Conservation (phyloP, 2,329 filamentous ascomycete genomes). For the Monosporascus sp. region DNA sequence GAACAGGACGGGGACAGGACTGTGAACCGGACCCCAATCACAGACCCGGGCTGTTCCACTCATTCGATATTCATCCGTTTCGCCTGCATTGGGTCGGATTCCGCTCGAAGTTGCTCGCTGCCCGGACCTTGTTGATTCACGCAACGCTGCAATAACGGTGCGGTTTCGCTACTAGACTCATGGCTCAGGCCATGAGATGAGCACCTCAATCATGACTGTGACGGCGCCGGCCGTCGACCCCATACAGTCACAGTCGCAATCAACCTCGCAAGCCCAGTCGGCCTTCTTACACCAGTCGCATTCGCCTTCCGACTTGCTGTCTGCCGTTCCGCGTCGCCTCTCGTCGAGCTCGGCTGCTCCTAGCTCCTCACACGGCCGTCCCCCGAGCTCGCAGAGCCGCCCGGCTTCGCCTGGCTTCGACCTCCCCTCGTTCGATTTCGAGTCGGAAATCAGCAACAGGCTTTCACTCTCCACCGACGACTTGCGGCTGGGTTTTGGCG, state of each 20-base stretch:
- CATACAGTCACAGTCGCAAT: constrained; percentile 17
- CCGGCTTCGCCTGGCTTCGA: constrained; percentile 41
- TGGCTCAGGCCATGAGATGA: constrained; percentile 36
- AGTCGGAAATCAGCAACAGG: constrained; percentile 42
- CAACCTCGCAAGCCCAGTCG: constrained; percentile 16
- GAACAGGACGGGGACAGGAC: neutral
- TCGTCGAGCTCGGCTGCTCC: neutral
- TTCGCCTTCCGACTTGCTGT: constrained; percentile 19
- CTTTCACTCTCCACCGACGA: constrained; percentile 33
- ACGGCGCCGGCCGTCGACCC: constrained; percentile 34
- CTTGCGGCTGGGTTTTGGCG: constrained; percentile 11
- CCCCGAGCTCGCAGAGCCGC: constrained; percentile 28
- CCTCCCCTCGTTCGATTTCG: constrained; percentile 48
- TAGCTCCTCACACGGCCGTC: constrained; percentile 9
- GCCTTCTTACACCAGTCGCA: constrained; percentile 24
- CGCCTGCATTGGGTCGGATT: neutral
- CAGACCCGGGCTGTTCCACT: neutral
- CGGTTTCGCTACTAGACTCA: neutral
- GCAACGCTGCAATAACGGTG: neutral
- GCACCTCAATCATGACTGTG: constrained; percentile 34
- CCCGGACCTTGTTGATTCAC: neutral
- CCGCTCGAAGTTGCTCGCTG: neutral
- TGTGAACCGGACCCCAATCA: neutral
- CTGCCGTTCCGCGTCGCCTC: constrained; percentile 7
- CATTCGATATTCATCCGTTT: neutral